Conservation (phyloP, 2,329 filamentous ascomycete species). For the Cordyceps javanica region DNA sequence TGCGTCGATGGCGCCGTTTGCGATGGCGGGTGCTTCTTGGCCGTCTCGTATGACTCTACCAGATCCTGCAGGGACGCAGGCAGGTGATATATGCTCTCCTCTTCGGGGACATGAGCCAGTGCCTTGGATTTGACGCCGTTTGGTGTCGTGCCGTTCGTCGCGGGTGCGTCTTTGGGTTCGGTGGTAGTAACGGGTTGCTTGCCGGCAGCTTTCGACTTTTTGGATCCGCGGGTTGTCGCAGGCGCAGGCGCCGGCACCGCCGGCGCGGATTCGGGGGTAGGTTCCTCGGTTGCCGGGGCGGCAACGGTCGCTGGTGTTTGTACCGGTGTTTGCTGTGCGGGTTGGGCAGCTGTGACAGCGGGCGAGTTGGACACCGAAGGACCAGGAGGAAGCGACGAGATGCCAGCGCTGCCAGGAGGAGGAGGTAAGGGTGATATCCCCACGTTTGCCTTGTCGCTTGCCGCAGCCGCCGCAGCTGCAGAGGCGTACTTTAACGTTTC, state of each 20-base stretch:
- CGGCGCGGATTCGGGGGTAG: conserved; percentile 13
- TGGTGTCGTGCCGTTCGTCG: conserved; percentile 38
- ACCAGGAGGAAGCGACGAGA: conserved; percentile 43
- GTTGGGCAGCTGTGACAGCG: conserved; percentile 41
- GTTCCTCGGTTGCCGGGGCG: conserved; percentile 18
- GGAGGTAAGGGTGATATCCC: conserved; percentile 92
- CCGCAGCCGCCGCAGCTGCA: conserved; percentile 86
- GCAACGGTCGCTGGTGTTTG: conserved; percentile 22
- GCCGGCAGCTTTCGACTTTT: conserved; percentile 37
- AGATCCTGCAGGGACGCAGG: conserved; percentile 84
- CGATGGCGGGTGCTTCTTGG: conserved; percentile 61
- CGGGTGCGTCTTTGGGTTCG: conserved; percentile 39
- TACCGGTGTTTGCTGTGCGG: conserved; percentile 26
- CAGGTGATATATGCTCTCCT: conserved; percentile 88
- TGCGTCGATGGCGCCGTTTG: conserved; percentile 60
- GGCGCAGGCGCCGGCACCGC: conserved; percentile 20
- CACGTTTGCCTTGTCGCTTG: conserved; percentile 78
- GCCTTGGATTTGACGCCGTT: conserved; percentile 48
- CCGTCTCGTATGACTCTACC: conserved; percentile 82
- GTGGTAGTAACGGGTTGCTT: conserved; percentile 36
- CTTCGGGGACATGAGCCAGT: conserved; percentile 39
- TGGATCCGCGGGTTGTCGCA: conserved; percentile 20
- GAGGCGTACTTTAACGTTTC: conserved; percentile 96
- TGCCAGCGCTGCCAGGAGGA: conserved; percentile 60
- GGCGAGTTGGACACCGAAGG: conserved; percentile 25